Evolutionary conservation across 768 basidiomycete species (phyloP).

Genomic region (Tulasnella sp.): DNA sequence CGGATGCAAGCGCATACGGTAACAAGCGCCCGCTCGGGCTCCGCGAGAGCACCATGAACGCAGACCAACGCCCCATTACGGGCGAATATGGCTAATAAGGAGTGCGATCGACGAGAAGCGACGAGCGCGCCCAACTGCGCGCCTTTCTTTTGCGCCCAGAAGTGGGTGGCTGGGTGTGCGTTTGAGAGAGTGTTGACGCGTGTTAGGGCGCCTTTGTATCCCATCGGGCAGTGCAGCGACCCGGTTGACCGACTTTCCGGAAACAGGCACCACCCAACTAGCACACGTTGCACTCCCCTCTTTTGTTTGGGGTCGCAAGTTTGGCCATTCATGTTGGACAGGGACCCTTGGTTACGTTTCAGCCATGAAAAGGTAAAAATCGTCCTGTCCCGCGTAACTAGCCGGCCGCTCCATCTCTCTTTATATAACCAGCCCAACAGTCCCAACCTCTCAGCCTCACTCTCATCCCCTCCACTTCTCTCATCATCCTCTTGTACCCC

Average conservation of each 20-base stretch:
- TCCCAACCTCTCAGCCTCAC: neutral
- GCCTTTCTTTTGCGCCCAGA: neutral
- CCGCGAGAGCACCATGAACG: too few relatives aligned
- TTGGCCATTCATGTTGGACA: too few relatives aligned
- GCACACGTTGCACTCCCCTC: neutral
- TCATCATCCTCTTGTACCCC: neutral
- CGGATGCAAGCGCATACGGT: neutral
- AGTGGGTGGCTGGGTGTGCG: neutral
- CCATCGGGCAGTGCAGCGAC: neutral
- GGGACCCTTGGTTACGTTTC: neutral
- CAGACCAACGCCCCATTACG: neutral
- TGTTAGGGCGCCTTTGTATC: neutral
- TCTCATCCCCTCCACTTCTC: neutral
- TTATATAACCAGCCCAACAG: neutral
- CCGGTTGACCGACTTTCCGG: neutral
- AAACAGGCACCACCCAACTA: neutral
- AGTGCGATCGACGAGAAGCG: neutral
- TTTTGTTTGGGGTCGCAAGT: neutral
- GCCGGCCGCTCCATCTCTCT: too few relatives aligned
- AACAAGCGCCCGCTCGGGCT: neutral
- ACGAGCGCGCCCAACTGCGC: neutral
- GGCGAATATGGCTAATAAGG: neutral
- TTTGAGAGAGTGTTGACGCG: neutral
- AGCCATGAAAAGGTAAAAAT: neutral
- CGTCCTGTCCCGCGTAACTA: neutral